These are phyloP conservation scores for Alternaria sp. DNA, from an alignment of 2,329 filamentous ascomycete species.

Conservation along the genomic window DNA sequence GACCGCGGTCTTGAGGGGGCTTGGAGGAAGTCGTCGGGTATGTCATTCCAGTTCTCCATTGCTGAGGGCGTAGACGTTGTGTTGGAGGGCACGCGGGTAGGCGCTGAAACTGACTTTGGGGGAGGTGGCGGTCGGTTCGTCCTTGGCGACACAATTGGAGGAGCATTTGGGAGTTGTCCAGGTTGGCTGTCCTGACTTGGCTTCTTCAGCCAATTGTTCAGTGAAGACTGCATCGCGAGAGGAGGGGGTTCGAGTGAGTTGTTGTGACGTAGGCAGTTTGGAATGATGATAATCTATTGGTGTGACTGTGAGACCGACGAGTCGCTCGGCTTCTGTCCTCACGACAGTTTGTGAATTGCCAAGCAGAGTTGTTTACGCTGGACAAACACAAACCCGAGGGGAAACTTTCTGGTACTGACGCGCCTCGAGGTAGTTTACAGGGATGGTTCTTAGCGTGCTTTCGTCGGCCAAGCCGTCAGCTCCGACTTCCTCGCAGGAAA, in stretches of 20 bases:
- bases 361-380: background rate
- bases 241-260: background rate
- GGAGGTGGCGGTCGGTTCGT: constrained; percentile 28
- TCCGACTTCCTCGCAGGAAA: constrained; percentile 42
- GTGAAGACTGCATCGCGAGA: constrained; percentile 53
- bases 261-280: background rate
- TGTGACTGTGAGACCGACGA: background rate
- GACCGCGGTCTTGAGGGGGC: constrained; percentile 33
- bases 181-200: constrained; percentile 44
- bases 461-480: constrained; percentile 38
- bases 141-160: constrained; percentile 5
- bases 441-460: constrained; percentile 30
- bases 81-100: constrained; percentile 25
- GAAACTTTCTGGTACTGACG: constrained; percentile 24
- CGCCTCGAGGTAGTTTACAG: constrained; percentile 27
- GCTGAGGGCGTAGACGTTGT: constrained; percentile 22
- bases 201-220: constrained; percentile 59
- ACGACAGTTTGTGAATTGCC: background rate
- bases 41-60: constrained; percentile 42
- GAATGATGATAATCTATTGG: background rate
- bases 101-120: constrained; percentile 29
- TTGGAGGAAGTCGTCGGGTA: constrained; percentile 37
- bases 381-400: background rate
- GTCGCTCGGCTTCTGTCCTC: background rate
- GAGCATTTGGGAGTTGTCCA: constrained; percentile 17